Base-by-base conservation (phyloP, 1,284 basidiomycete genomes). In the Pascua sp. region DNA sequence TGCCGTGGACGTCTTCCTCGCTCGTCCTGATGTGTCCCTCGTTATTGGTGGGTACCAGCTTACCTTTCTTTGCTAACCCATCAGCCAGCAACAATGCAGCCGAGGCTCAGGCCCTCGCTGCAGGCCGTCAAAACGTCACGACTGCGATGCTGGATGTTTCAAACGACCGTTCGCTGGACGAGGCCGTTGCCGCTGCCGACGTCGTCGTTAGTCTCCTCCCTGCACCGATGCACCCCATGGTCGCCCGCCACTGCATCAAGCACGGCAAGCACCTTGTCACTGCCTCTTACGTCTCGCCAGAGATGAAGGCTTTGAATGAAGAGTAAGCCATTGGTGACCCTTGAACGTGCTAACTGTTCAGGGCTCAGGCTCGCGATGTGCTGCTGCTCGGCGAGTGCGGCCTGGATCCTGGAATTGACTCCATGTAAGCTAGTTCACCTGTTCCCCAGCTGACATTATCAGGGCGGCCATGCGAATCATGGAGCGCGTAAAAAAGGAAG, bases 381-480 rank as follows among this genome's bases (percentile, higher is more conserved):
- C 79, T 94, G 1, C 79, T 97, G 0, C 81, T 97, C 47, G 95
- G 93, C 67, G 94, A 97, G 77, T 91, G 96, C 48, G 93, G 93
- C 2, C 80, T 97, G 0, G 94, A 97, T 75, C 93, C 93, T 0
- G 93, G 93, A n/a, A 89, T 97, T 62, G 94, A 98, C 77, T 93
- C 96, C 12, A 76, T 76, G 73, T 68, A 47, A 49, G 64, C 53
- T 44, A 16, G 13, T 2, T 1, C 7, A 32, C 13, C 4, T 5
- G 1, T 42, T 32, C 24, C 36, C 15, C 9, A 38, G 57, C 48
- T 63, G 48, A 61, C 48, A n/a, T 10, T 44, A n/a, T n/a, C 70
- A 88, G 89, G 73, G 91, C 90, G 17, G 92, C 93, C 0, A 84
- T 93, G 71, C 84, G 87, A 2, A 80, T 96, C 39, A 79, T 94